phyloP scores from a whole-genome alignment of 2,329 filamentous ascomycete genomes.

The Aspergillus sp. region DNA sequence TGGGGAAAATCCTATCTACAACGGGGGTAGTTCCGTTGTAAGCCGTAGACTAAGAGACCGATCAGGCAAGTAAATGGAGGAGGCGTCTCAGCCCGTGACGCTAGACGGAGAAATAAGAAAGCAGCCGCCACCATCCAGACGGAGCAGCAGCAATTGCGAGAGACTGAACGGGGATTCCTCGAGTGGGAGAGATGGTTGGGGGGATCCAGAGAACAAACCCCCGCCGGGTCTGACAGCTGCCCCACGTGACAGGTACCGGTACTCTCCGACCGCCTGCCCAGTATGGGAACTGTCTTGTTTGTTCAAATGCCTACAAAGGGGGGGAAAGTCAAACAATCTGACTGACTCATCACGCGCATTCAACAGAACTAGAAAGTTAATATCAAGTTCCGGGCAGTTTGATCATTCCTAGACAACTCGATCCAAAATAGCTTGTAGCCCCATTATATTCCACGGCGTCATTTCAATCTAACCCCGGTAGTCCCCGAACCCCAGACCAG shows the following conservation, averaged over 20 bases:
- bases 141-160: background rate
- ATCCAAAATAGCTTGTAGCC: too few relatives aligned
- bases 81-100: background rate
- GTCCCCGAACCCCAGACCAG: background rate
- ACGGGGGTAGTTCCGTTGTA: background rate
- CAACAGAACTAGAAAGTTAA: too few relatives aligned
- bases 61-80: background rate
- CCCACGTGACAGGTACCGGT: constrained; percentile 1
- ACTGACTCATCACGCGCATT: too few relatives aligned
- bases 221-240: background rate
- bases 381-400: too few relatives aligned
- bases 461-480: background rate
- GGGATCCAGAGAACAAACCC: background rate
- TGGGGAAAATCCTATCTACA: background rate
- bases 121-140: background rate
- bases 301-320: background rate
- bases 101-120: background rate
- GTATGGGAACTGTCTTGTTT: background rate
- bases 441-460: too few relatives aligned
- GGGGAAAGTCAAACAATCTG: too few relatives aligned
- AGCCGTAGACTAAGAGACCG: too few relatives aligned
- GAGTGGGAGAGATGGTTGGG: background rate
- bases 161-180: background rate
- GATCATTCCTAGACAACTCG: too few relatives aligned
- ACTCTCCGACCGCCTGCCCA: background rate